Evolutionary conservation across 805 yeast genomes (phyloP).

Genomic region (Schwanniomyces sp.): DNA sequence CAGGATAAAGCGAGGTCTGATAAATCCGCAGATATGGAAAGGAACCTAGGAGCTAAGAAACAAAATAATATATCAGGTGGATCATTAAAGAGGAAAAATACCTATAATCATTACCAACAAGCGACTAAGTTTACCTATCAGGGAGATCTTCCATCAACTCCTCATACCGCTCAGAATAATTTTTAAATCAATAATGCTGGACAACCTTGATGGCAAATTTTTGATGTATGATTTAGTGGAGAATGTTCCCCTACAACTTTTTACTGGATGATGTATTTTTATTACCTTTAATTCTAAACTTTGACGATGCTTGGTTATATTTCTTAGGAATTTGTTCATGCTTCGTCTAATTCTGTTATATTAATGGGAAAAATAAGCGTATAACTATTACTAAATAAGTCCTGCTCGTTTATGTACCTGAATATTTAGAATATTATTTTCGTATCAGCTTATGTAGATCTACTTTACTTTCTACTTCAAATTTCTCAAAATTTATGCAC

Average conservation of each 20-base stretch:
- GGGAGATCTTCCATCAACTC: background rate
- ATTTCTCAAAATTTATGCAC: background rate
- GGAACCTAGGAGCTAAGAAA: background rate
- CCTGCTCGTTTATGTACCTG: background rate
- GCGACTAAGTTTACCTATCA: background rate
- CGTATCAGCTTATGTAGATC: no score
- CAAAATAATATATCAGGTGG: background rate
- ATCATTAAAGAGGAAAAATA: conserved; percentile 22
- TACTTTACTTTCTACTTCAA: background rate
- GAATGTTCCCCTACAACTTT: background rate
- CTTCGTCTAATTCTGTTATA: background rate
- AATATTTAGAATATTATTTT: background rate
- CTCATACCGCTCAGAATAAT: background rate
- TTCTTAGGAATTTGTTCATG: background rate
- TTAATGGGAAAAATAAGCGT: background rate
- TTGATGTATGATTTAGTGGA: background rate
- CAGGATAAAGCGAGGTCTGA: conserved; percentile 1
- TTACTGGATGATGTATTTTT: background rate
- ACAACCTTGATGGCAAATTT: conserved; percentile 1
- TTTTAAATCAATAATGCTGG: background rate
- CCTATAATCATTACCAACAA: conserved; percentile 34
- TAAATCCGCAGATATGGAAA: background rate
- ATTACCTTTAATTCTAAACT: background rate
- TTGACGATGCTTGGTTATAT: background rate
- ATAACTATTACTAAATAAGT: background rate